Base-by-base conservation (phyloP, 2,329 filamentous ascomycete species). In the Mycogone perniciosa region DNA sequence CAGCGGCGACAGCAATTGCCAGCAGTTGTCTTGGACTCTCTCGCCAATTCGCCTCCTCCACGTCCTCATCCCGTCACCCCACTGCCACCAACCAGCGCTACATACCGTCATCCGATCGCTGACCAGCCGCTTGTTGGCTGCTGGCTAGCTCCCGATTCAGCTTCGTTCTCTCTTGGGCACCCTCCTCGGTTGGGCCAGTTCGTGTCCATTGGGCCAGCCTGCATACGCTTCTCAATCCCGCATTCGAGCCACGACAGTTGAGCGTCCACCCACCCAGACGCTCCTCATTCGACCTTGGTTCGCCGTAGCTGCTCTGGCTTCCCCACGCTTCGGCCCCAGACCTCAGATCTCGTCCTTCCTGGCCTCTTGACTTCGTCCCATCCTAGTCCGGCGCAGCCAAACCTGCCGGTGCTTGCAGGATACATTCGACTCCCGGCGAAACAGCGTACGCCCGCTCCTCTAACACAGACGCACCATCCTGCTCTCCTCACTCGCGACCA, bases 191-290 rank as follows among this genome's bases (percentile, higher is more conserved):
- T 62, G 56, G 60, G 59, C 58, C 59, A 60, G 54, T 57, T 61
- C 55, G 52, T 62, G 56, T 55, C 59, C 56, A 63, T 68, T 66
- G 64, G 65, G 64, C 62, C 59, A 66, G 57, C 64, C 60, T 68
- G 65, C 66, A 68, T 67, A 62, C 59, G 56, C 59, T 67, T 58
- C 62, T 57, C 57, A 60, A 64, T 62, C 60, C 62, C 63, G 64
- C 64, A 69, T 64, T 69, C 66, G 66, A 69, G 66, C 66, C 66
- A 69, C 66, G 66, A 69, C 66, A 67, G 59, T 64, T 60, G 61
- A 62, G 42, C 51, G 47, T 49, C 46, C 40, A 45, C 45, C 49
- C 48, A 59, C 59, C 64, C 64, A 61, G 64, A 40, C 44, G 5
- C 35, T 60, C 58, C 64, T 66, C 63, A 65, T 64, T 66, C 64